Conservation (phyloP, 2,329 filamentous ascomycete species). For the Berkeleyomyces basicola region DNA sequence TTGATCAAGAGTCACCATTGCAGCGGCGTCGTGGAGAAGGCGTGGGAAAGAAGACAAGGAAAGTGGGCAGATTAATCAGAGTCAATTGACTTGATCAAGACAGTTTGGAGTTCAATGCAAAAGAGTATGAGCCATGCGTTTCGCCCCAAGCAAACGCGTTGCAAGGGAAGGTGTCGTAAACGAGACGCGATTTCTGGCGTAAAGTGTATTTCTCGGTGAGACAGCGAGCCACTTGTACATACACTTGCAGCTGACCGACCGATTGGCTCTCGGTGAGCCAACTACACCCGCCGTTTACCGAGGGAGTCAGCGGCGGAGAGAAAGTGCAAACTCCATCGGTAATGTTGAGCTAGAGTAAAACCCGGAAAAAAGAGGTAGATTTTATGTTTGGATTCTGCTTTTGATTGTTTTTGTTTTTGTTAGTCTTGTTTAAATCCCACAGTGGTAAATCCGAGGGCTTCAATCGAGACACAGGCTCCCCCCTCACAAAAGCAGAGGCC, state of each 20-base stretch:
- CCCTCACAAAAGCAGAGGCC: too few relatives aligned
- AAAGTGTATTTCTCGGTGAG: background rate
- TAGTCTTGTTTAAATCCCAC: too few relatives aligned
- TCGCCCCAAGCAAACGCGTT: background rate
- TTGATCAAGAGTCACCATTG: constrained; percentile 23
- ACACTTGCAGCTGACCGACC: background rate
- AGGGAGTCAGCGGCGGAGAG: background rate
- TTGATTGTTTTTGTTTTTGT: too few relatives aligned
- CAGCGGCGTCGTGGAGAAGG: constrained; percentile 4
- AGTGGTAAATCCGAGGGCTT: too few relatives aligned
- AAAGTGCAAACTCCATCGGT: background rate
- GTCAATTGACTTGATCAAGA: too few relatives aligned
- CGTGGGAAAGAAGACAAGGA: background rate
- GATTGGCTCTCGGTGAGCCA: background rate
- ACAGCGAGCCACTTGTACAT: too few relatives aligned
- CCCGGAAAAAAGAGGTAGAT: too few relatives aligned
- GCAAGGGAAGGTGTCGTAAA: background rate
- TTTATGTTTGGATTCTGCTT: too few relatives aligned
- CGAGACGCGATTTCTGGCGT: background rate
- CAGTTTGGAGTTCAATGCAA: background rate
- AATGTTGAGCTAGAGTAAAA: too few relatives aligned
- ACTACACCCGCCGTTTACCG: background rate
- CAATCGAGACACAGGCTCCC: too few relatives aligned
- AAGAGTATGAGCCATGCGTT: background rate
- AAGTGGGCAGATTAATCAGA: background rate